Conservation (phyloP, 768 basidiomycete species). For the Brasilioporus rufonigricans region DNA sequence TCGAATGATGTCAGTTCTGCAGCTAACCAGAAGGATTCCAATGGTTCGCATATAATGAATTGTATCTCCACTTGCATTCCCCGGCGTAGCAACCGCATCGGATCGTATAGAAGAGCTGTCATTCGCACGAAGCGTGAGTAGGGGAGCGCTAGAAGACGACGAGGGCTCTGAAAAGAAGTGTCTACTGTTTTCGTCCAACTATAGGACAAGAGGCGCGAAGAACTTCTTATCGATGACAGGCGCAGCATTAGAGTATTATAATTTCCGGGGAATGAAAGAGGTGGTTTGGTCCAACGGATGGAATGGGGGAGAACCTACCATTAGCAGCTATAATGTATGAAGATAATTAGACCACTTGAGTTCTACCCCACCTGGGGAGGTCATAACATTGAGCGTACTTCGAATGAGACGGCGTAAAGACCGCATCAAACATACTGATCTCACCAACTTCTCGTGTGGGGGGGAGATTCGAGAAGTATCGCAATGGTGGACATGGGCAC, state of each 20-base stretch:
- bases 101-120: slow-evolving; percentile 6
- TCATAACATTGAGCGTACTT: slow-evolving; percentile 13
- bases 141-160: slow-evolving; percentile 12
- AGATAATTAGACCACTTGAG: slow-evolving; percentile 4
- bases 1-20: slow-evolving; percentile 25
- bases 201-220: slow-evolving; percentile 7
- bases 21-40: slow-evolving; percentile 11
- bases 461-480: slow-evolving; percentile 20
- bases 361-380: slow-evolving; percentile 12
- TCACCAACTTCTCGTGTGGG: slow-evolving; percentile 19
- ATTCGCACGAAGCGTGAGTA: background rate
- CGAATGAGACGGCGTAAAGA: slow-evolving; percentile 24
- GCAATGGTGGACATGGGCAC: slow-evolving; percentile 18
- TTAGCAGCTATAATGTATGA: slow-evolving; percentile 6
- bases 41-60: slow-evolving; percentile 10
- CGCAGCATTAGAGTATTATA: slow-evolving; percentile 13
- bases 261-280: slow-evolving; percentile 31
- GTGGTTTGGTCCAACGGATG: slow-evolving; percentile 7
- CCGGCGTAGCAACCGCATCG: slow-evolving; percentile 10
- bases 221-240: slow-evolving; percentile 11
- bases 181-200: background rate
- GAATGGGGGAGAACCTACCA: slow-evolving; percentile 13
- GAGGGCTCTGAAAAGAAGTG: slow-evolving; percentile 8
- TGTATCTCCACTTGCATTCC: slow-evolving; percentile 10
- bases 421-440: slow-evolving; percentile 22